A percentile compares a stretch with the other conserved stretches of the same genome.
Evolutionary conservation across 768 basidiomycete species (phyloP).

Genomic region (Leccinum rimulosum): DNA sequence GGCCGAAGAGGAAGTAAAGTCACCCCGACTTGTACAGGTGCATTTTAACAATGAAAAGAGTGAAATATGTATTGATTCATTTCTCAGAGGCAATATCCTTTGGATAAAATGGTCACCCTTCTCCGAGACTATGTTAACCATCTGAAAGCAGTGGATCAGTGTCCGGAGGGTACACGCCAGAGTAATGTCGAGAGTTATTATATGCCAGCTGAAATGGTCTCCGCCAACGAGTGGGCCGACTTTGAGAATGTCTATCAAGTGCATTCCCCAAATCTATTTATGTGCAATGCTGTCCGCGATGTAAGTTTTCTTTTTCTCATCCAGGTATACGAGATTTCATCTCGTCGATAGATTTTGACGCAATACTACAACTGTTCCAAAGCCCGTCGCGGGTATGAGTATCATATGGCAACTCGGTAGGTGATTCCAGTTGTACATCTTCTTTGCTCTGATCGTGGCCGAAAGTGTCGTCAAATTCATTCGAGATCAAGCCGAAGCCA

Average conservation of each 20-base stretch:
- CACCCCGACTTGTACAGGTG: constrained; percentile 17
- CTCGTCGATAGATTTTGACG: constrained; percentile 63
- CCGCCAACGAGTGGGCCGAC: constrained; percentile 68
- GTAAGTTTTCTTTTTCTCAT: constrained; percentile 41
- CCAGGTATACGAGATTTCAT: not conserved
- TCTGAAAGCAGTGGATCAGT: constrained; percentile 45
- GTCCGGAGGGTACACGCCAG: constrained; percentile 29
- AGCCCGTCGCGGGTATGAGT: constrained; percentile 75
- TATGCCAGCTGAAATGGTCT: constrained; percentile 65
- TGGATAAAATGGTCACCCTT: constrained; percentile 53
- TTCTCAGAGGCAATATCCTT: constrained; percentile 25
- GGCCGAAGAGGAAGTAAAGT: constrained; percentile 13
- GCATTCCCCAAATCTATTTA: constrained; percentile 78
- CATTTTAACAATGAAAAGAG: not conserved
- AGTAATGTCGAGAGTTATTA: constrained; percentile 50
- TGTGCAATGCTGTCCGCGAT: constrained; percentile 76
- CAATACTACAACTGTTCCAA: constrained; percentile 86
- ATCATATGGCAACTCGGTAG: constrained; percentile 83
- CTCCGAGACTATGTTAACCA: constrained; percentile 60
- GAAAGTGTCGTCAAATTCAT: constrained; percentile 82
- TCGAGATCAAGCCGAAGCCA: constrained; percentile 69
- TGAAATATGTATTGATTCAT: constrained; percentile 3
- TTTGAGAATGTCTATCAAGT: constrained; percentile 93
- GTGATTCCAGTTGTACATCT: constrained; percentile 19
- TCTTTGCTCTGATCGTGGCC: constrained; percentile 6